phyloP scores from a whole-genome alignment of 176 grass and related monocot species.

The Elymus sibiricus region DNA sequence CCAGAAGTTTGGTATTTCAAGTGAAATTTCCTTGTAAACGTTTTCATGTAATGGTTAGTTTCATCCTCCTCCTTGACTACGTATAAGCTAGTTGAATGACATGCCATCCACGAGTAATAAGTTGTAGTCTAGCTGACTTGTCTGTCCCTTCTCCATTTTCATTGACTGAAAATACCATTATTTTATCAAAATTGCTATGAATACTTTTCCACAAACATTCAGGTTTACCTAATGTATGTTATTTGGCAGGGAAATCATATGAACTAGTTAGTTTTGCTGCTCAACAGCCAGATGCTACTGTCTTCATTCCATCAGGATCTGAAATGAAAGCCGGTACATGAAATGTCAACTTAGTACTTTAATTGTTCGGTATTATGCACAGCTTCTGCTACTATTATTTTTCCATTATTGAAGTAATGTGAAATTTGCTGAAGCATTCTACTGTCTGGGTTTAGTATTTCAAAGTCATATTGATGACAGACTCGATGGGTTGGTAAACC shows the following conservation, averaged over 20 bases:
- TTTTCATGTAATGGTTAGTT: slow-evolving; percentile 3
- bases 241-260: slow-evolving; percentile 68
- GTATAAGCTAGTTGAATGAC: background rate
- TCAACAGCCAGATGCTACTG: slow-evolving; percentile 69
- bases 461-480: background rate
- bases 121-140: background rate
- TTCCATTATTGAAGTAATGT: background rate
- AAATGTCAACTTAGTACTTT: background rate
- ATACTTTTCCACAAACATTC: background rate
- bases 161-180: background rate
- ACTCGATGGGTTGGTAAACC: background rate
- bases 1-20: background rate
- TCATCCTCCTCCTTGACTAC: background rate
- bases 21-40: background rate
- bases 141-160: background rate
- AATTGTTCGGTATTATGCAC: background rate
- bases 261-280: slow-evolving; percentile 56
- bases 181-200: background rate
- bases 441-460: slow-evolving; percentile 5
- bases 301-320: slow-evolving; percentile 58
- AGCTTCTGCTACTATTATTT: background rate
- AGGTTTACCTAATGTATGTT: background rate
- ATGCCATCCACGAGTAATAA: background rate
- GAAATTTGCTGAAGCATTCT: background rate
- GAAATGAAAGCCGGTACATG: slow-evolving; percentile 53